Evolutionary conservation across 2,329 filamentous ascomycete species (phyloP), one percentile per base, ranked within the genome.

Genomic region (Sporothrix globosa): DNA sequence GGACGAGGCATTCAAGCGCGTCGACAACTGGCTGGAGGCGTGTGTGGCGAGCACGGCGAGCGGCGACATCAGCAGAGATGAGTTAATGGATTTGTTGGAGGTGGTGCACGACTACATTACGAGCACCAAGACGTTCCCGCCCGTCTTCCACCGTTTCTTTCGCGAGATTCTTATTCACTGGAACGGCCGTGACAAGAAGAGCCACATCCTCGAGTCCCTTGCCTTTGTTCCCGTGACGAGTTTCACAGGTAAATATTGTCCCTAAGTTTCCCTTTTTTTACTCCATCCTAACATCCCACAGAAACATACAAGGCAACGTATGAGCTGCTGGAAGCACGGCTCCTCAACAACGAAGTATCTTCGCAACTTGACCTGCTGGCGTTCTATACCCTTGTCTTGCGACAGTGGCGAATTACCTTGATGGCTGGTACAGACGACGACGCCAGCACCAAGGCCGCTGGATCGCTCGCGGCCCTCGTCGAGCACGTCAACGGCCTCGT

Each of bases 321-420:
- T 24, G 76, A 80, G 30, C 82, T 81, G 0, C 78, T 90, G 14
- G 87, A 91, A 75, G 78, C 78, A 0, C 81, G 80, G 27, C 75
- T 88, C 0, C 78, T 88, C 11, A 82, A 86, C 73, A 82, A 84
- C 54, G 82, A 81, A 0, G 71, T 83, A 0, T 76, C 81, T 6
- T 87, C 88, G 0, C 90, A 89, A 74, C 76, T 86, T 0, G 82
- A 82, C 2, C 80, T 96, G 2, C 83, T 96, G 2, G 78, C 79
- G 1, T 88, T 93, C 73, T 96, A 95, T 78, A 89, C 86, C 1
- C 79, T 80, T 13, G 81, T 96, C 6, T 83, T 95, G 60, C 85
- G 83, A 13, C 85, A 88, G 71, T 90, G 88, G 88, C 81, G 80
- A 7, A 77, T 81, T 11, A 72, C 78, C 3, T 78, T 89, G 58